Evolutionary conservation across 805 yeast genomes (phyloP), one percentile per base, ranked within the genome.

Genomic region (Kluyveromyces dobzhanskii): DNA sequence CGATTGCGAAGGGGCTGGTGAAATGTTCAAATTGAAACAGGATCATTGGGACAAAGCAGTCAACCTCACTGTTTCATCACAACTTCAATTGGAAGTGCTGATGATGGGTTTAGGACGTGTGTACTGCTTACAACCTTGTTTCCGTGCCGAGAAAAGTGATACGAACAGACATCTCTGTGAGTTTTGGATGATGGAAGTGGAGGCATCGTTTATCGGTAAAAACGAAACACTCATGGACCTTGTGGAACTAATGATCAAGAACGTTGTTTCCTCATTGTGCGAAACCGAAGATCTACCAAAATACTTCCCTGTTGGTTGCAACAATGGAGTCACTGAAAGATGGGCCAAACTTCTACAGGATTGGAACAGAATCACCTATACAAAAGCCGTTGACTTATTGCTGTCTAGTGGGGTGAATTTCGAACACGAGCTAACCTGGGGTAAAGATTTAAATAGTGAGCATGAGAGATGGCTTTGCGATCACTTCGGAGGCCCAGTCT

Each of bases 1-100:
- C 1, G 98, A 92, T 57, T 90, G 97, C 56, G 99, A 92, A 63
- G 97, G 98, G 13, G 97, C 95, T 3, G 97, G 97, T 4, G 97
- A 92, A 55, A 74, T 84, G 44, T 92, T 92, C 48, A 64, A 62
- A 33, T 62, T 88, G 9, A 69, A 66, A 32, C 46, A 43, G 5
- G 49, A 54, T 27, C 85, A 84, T 51, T 85, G 83, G 52, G 85
- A 80, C 1, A 73, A 73, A 42, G 67, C 72, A 3, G 73, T 90
- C 0, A 85, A 71, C 48, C 64, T 92, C 40, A 83, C 97, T 0
- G 99, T 92, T 0, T 86, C 96, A 0, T 78, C 95, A 0, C 98
- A 92, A 57, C 64, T 92, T 40, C 98, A 92, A 60, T 59, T 92
- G 17, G 99, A 92, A 56, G 84, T 79, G 1, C 58, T 85, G 35